Percentiles rank a stretch among this genome's conserved stretches.
phyloP scores from a whole-genome alignment of 768 basidiomycete species.

The Boletales sp. region DNA sequence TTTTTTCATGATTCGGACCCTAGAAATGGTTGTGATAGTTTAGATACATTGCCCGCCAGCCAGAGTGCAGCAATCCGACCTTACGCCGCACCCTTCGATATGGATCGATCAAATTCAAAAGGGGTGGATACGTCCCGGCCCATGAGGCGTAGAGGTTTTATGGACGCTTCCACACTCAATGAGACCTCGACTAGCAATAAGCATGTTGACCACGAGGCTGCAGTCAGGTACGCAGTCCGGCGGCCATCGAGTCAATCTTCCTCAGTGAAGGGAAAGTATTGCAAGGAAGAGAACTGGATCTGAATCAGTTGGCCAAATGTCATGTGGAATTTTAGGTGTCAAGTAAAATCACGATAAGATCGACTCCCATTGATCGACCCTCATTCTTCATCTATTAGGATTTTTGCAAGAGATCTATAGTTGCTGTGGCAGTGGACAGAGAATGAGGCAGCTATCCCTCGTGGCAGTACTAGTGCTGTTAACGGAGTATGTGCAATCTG shows the following conservation, averaged over 20 bases:
- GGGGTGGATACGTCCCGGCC: background rate
- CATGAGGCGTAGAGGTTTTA: conserved; percentile 5
- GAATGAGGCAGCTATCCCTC: background rate
- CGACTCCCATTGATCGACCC: background rate
- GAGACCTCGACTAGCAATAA: background rate
- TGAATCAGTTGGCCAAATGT: background rate
- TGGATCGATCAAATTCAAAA: background rate
- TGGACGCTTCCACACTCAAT: background rate
- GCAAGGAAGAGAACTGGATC: background rate
- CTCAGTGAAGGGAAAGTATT: background rate
- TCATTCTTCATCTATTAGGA: too few species aligned
- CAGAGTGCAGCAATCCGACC: background rate
- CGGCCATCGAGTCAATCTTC: background rate
- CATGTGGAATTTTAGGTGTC: background rate
- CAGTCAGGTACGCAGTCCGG: background rate
- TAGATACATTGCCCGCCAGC: too few species aligned
- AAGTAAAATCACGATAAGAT: background rate
- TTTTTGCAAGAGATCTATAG: too few species aligned
- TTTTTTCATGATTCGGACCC: background rate
- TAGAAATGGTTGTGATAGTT: background rate
- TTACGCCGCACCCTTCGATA: background rate
- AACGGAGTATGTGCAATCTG: background rate
- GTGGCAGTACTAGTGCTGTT: background rate
- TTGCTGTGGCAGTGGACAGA: too few species aligned
- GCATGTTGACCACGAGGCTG: conserved; percentile 1